Conservation (phyloP, 2,329 filamentous ascomycete species). For the Ophiognomonia clavigignenti-juglandacearum region DNA sequence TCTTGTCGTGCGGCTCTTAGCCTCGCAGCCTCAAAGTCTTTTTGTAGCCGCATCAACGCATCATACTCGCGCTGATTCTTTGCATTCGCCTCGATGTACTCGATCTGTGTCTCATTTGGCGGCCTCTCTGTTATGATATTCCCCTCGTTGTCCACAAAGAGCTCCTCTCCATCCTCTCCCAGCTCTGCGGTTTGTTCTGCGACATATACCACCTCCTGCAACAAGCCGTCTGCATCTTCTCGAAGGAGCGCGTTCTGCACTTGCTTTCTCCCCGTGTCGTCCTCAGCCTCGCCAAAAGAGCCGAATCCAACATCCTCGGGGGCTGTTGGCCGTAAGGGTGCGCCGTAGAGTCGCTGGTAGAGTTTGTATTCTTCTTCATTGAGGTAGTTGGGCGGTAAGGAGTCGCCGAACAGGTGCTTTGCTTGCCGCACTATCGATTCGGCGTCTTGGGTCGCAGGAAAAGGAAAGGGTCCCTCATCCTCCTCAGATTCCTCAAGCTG, state of each 20-base stretch:
- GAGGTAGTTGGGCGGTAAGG: slow-evolving; percentile 67
- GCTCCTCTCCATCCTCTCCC: slow-evolving; percentile 36
- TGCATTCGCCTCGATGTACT: slow-evolving; percentile 43
- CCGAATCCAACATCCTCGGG: slow-evolving; percentile 53
- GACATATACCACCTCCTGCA: slow-evolving; percentile 57
- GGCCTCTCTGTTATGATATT: slow-evolving; percentile 13
- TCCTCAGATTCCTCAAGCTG: slow-evolving; percentile 4
- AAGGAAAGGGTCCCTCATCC: slow-evolving; percentile 2
- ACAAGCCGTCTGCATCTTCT: slow-evolving; percentile 49
- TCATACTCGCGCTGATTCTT: slow-evolving; percentile 51
- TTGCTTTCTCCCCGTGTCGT: slow-evolving; percentile 16
- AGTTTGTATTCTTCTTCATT: slow-evolving; percentile 65
- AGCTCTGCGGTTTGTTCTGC: slow-evolving; percentile 30
- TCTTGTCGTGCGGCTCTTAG: slow-evolving; percentile 23
- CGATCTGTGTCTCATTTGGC: slow-evolving; percentile 30
- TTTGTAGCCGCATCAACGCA: slow-evolving; percentile 50
- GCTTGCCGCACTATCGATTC: slow-evolving; percentile 66
- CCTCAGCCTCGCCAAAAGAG: slow-evolving; percentile 18
- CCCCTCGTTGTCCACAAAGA: slow-evolving; percentile 32
- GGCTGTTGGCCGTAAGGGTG: slow-evolving; percentile 58
- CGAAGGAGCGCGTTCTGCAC: slow-evolving; percentile 44
- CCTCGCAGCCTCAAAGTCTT: slow-evolving; percentile 48
- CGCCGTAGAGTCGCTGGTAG: slow-evolving; percentile 78
- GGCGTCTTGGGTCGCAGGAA: slow-evolving; percentile 30
- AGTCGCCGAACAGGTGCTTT: slow-evolving; percentile 71